A percentile compares a stretch with the other conserved stretches of the same genome.
Evolutionary conservation across 2,329 filamentous ascomycete species (phyloP).

Genomic region (Diaporthe citriasiana): DNA sequence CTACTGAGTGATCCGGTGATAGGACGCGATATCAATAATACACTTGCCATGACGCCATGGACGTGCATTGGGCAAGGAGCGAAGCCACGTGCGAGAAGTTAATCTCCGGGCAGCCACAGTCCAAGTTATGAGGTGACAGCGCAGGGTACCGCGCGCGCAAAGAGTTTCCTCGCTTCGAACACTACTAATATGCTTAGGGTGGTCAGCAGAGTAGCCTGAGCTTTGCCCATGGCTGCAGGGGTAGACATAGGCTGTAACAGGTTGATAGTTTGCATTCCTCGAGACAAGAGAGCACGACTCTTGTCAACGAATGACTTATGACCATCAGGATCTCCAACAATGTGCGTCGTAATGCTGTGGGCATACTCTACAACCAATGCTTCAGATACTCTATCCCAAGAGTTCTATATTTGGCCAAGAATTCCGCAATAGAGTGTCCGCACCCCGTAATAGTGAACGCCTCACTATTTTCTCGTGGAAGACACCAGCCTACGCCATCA

Average conservation of each 20-base stretch:
- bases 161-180: not conserved
- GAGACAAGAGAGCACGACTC: not conserved
- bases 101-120: not conserved
- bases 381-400: not conserved
- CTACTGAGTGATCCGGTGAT: not conserved
- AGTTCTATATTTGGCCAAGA: no score
- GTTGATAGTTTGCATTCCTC: not conserved
- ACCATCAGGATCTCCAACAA: not conserved
- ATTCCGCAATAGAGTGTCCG: not conserved
- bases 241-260: not conserved
- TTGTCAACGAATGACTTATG: not conserved
- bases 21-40: no score
- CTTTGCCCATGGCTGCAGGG: not conserved
- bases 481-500: not conserved
- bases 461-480: not conserved
- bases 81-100: no score
- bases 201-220: not conserved
- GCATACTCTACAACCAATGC: not conserved
- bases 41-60: not conserved
- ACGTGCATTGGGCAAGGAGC: no score
- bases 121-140: not conserved
- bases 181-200: not conserved
- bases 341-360: not conserved
- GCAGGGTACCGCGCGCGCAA: not conserved
- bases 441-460: not conserved